phyloP scores from a whole-genome alignment of 768 basidiomycete genomes.

The Candolleomyces eurysporus region DNA sequence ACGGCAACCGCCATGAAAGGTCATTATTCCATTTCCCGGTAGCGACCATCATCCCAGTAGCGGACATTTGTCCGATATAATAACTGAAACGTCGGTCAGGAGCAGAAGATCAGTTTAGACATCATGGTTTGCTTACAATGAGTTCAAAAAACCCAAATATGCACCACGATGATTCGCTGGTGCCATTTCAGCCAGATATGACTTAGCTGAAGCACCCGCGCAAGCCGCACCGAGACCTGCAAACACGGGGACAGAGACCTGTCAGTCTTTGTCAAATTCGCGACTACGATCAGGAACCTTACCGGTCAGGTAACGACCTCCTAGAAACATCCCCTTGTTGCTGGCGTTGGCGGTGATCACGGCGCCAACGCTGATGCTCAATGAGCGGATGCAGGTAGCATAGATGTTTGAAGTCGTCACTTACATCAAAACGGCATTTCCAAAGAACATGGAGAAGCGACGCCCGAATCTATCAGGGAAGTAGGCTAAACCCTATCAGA shows the following conservation, averaged over 20 bases:
- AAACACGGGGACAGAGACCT: neutral
- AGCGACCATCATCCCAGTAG: conserved; percentile 54
- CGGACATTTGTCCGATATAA: conserved; percentile 54
- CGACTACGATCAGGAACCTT: conserved; percentile 4
- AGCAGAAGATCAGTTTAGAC: too few relatives aligned
- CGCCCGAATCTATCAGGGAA: conserved; percentile 50
- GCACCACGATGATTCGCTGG: conserved; percentile 48
- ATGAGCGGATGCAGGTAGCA: conserved; percentile 1
- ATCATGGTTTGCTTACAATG: conserved; percentile 33
- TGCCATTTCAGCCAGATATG: conserved; percentile 50
- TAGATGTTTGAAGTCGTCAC: conserved; percentile 12
- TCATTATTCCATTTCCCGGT: conserved; percentile 42
- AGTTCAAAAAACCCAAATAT: conserved; percentile 51
- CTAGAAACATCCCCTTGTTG: conserved; percentile 42
- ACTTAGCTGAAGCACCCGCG: conserved; percentile 48
- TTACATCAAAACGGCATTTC: conserved; percentile 44
- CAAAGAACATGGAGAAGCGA: conserved; percentile 48
- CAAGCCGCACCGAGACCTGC: conserved; percentile 42
- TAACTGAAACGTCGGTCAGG: conserved; percentile 25
- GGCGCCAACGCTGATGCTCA: conserved; percentile 38
- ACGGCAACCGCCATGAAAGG: conserved; percentile 47
- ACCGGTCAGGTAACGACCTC: conserved; percentile 52
- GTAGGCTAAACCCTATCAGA: conserved; percentile 28
- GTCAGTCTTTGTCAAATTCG: neutral
- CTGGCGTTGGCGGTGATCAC: conserved; percentile 48